These are phyloP conservation scores for Leccinum subgranulosum DNA, from an alignment of 768 basidiomycete genomes.

Conservation along the genomic window DNA sequence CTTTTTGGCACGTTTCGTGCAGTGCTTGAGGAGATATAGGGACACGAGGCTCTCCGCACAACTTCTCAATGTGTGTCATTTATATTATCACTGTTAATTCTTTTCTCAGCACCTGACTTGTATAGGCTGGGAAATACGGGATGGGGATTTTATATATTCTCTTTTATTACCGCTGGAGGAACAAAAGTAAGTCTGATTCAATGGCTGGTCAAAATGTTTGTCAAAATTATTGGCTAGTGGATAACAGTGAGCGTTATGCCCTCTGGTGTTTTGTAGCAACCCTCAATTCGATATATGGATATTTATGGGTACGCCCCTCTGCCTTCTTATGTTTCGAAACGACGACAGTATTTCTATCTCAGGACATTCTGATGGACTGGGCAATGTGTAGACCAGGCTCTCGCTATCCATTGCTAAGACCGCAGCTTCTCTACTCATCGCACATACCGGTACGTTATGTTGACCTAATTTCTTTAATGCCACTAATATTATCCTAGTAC, in stretches of 20 bases:
- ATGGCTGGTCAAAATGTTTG: not conserved
- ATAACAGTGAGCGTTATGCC: conserved; percentile 50
- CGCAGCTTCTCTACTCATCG: conserved; percentile 71
- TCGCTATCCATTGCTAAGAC: conserved; percentile 60
- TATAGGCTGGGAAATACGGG: conserved; percentile 82
- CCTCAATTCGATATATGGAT: conserved; percentile 66
- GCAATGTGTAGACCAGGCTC: conserved; percentile 63
- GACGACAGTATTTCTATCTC: not conserved
- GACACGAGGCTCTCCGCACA: conserved; percentile 77
- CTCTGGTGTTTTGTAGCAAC: conserved; percentile 66
- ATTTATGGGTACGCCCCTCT: conserved; percentile 65
- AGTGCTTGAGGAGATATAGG: conserved; percentile 82
- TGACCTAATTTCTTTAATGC: not conserved
- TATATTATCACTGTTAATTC: not conserved
- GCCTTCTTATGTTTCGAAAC: not conserved
- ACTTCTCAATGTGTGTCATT: conserved; percentile 72
- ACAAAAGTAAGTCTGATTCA: conserved; percentile 41
- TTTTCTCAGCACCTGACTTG: not conserved
- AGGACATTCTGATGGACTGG: conserved; percentile 95
- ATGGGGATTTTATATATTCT: conserved; percentile 62
- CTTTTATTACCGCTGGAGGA: conserved; percentile 78
- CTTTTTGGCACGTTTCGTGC: conserved; percentile 71
- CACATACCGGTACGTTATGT: conserved; percentile 47
- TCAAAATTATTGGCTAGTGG: conserved; percentile 19
- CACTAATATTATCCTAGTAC: conserved; percentile 36